phyloP scores from a whole-genome alignment of 1,284 basidiomycete species.

The Vanrija sp. region DNA sequence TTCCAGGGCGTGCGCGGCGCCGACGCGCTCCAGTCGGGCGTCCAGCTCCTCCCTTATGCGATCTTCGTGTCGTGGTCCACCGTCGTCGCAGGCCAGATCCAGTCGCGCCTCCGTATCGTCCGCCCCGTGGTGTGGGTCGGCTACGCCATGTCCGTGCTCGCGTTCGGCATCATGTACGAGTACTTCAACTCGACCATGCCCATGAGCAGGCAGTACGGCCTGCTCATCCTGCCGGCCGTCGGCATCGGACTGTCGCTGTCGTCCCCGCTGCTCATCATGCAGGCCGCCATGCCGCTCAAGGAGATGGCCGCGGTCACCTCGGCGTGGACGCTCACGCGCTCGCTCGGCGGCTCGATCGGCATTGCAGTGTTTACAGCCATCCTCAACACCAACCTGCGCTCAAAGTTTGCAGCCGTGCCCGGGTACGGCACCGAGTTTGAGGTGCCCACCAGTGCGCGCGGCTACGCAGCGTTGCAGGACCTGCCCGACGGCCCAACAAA shows the following conservation, averaged over 20 bases:
- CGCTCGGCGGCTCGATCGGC: constrained; percentile 36
- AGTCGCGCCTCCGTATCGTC: constrained; percentile 30
- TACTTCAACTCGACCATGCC: constrained; percentile 23
- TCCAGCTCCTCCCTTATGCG: constrained; percentile 31
- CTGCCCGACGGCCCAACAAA: constrained; percentile 29
- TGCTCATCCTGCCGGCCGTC: constrained; percentile 24
- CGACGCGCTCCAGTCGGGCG: constrained; percentile 21
- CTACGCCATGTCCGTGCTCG: constrained; percentile 28
- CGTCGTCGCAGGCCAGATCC: constrained; percentile 37
- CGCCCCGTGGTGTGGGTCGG: constrained; percentile 42
- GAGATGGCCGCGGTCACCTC: constrained; percentile 46
- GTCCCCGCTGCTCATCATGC: constrained; percentile 36
- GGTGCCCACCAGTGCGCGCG: constrained; percentile 30
- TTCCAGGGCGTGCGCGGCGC: constrained; percentile 40
- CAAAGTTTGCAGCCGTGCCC: constrained; percentile 27
- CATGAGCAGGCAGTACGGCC: constrained; percentile 22
- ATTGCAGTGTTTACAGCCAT: constrained; percentile 34
- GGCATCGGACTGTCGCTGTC: constrained; percentile 32
- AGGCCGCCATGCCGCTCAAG: constrained; percentile 45
- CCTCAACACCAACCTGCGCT: constrained; percentile 36
- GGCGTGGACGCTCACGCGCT: constrained; percentile 35
- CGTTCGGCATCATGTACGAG: constrained; percentile 30
- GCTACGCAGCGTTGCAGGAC: constrained; percentile 33
- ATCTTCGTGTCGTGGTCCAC: constrained; percentile 19
- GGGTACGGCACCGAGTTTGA: constrained; percentile 35